Conservation (phyloP, 2,329 filamentous ascomycete genomes). For the Alternaria atra region DNA sequence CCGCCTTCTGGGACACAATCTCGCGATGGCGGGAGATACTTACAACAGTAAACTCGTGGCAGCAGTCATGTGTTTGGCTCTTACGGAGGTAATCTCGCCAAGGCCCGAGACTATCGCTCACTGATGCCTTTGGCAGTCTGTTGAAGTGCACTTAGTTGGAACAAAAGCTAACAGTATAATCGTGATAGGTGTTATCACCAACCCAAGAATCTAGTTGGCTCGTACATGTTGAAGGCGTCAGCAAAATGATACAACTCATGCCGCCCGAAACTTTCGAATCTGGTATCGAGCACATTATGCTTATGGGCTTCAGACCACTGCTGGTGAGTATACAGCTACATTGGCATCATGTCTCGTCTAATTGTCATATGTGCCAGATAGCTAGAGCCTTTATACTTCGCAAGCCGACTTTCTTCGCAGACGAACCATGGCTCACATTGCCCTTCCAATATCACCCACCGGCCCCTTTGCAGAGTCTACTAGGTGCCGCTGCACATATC, state of each 20-base stretch:
- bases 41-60: not conserved
- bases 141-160: not conserved
- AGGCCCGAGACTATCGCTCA: not conserved
- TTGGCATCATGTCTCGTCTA: not conserved
- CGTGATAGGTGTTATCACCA: not conserved
- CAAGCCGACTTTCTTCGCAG: not conserved
- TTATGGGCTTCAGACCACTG: not conserved
- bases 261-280: not conserved
- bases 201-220: not conserved
- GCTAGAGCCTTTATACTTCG: not conserved
- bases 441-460: not conserved
- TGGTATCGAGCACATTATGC: not conserved
- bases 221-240: not conserved
- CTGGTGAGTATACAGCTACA: not conserved
- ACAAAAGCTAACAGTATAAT: not conserved
- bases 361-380: not conserved
- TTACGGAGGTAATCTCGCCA: not conserved
- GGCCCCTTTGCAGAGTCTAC: not conserved
- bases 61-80: not conserved
- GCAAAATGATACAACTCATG: not conserved
- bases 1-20: not conserved
- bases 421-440: not conserved
- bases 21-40: not conserved
- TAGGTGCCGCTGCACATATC: not conserved
- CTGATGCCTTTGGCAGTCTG: not conserved